Conservation (phyloP, 352 stramenopile genomes). For the Pythium chondricola region DNA sequence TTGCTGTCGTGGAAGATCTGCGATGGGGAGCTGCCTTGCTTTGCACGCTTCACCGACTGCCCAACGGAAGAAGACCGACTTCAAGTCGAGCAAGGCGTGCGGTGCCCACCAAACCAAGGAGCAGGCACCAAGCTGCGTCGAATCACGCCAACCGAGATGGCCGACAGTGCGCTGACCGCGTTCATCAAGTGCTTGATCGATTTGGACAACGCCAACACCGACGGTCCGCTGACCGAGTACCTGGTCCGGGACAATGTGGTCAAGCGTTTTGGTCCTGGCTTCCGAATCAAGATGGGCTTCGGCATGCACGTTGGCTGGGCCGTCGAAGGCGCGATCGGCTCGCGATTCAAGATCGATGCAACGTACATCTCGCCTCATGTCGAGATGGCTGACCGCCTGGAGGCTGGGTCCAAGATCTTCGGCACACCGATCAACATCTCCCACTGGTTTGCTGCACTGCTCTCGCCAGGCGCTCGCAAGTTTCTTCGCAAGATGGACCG, state of each 20-base stretch:
- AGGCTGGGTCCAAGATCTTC: constrained; percentile 94
- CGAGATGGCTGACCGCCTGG: constrained; percentile 91
- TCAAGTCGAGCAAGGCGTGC: constrained; percentile 65
- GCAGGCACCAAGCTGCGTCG: constrained; percentile 55
- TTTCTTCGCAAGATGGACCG: constrained; percentile 81
- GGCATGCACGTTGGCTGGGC: constrained; percentile 96
- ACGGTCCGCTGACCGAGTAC: constrained; percentile 69
- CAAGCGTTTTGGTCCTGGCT: constrained; percentile 69
- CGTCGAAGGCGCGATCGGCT: constrained; percentile 95
- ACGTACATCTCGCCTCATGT: constrained; percentile 96
- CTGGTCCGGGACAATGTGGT: constrained; percentile 64
- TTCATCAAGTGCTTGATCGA: constrained; percentile 94
- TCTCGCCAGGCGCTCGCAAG: constrained; percentile 60
- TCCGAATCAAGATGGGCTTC: constrained; percentile 92
- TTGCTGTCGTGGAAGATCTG: constrained; percentile 93
- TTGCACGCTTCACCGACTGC: constrained; percentile 74
- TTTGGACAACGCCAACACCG: constrained; percentile 76
- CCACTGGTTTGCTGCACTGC: constrained; percentile 71
- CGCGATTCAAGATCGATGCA: constrained; percentile 94
- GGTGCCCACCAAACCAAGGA: constrained; percentile 59
- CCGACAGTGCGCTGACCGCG: constrained; percentile 91
- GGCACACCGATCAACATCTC: constrained; percentile 77
- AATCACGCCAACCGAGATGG: constrained; percentile 86
- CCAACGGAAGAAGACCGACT: constrained; percentile 67
- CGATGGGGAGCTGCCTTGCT: constrained; percentile 69